These are phyloP conservation scores for Aspergillus sp. DNA, from an alignment of 2,329 filamentous ascomycete species.

Conservation along the genomic window DNA sequence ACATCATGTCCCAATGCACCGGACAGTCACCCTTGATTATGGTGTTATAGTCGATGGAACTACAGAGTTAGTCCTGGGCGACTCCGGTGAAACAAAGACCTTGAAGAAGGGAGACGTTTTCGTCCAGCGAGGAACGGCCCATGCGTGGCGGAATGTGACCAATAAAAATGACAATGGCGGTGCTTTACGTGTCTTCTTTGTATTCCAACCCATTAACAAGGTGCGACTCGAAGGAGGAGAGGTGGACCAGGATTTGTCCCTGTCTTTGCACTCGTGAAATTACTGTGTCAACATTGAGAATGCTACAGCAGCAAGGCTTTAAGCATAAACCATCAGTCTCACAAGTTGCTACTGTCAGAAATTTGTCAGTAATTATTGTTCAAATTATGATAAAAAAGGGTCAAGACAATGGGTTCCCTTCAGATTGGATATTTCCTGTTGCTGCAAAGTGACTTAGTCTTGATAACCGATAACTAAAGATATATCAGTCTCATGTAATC, in stretches of 20 bases:
- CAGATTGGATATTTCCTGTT: too few species aligned
- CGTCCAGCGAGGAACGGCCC: constrained; percentile 41
- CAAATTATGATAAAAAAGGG: too few species aligned
- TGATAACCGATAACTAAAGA: too few species aligned
- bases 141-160: constrained; percentile 28
- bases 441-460: too few species aligned
- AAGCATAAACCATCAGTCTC: too few species aligned
- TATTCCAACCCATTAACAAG: constrained; percentile 7
- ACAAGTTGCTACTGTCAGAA: too few species aligned
- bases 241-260: background rate
- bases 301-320: too few species aligned
- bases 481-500: too few species aligned
- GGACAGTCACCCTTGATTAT: constrained; percentile 44
- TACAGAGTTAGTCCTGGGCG: constrained; percentile 39
- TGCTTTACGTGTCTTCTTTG: constrained; percentile 9
- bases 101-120: constrained; percentile 44
- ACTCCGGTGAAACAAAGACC: constrained; percentile 37
- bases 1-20: constrained; percentile 37
- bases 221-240: constrained; percentile 5
- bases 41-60: constrained; percentile 45
- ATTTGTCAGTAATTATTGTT: too few species aligned
- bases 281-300: too few species aligned
- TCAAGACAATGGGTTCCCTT: too few species aligned
- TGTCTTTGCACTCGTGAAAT: too few species aligned
- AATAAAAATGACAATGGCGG: constrained; percentile 4